Evolutionary conservation across 129 eudicot genomes (phyloP), one percentile per base, ranked within the genome.

Genomic region (Helianthus tuberosus): DNA sequence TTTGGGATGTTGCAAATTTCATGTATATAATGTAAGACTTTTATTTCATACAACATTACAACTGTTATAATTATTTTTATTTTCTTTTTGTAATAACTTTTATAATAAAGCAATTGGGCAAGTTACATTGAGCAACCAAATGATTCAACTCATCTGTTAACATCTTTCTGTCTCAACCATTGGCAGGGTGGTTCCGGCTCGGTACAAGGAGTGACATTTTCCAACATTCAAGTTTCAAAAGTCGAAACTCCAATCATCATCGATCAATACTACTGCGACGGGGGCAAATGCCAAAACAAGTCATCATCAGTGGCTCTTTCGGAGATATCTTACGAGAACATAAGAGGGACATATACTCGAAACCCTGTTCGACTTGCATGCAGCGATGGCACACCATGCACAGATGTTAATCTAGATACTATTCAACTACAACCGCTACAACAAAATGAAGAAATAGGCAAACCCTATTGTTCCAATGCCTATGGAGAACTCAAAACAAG

Each of bases 151-250:
- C 36, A 32, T 32, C 2, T 67, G 32, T 11, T 50, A 35, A 14
- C 43, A 47, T 43, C 25, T 17, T 23, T 36, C 23, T 9, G 8
- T 17, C 1, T 9, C 20, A 1, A 13, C 11, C 7, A 27, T 66
- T 86, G 58, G 3, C 78, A 89, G 92, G 96, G 96, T 2, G 96
- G 97, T 16, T 89, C 89, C 3, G 96, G 97, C n/a, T 76, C 82
- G 5, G 97, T 92, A n/a, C 82, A 86, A 68, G 89, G 88, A 10
- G 85, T 92, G 59, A 83, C 72, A 69, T 92, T 86, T 59, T 71
- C 87, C 17, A 89, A 87, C 67, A 86, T 92, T 50, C 93, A 81
- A 66, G 84, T 92, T 64, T 86, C 88, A 0, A 66, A 75, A 14
- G 96, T 89, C n/a, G 12, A 84, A 53, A 87, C 77, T 13, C 89